A percentile compares a stretch with the other conserved stretches of the same genome.
Evolutionary conservation across 768 basidiomycete genomes (phyloP).

Genomic region (Candolleomyces efflorescens): DNA sequence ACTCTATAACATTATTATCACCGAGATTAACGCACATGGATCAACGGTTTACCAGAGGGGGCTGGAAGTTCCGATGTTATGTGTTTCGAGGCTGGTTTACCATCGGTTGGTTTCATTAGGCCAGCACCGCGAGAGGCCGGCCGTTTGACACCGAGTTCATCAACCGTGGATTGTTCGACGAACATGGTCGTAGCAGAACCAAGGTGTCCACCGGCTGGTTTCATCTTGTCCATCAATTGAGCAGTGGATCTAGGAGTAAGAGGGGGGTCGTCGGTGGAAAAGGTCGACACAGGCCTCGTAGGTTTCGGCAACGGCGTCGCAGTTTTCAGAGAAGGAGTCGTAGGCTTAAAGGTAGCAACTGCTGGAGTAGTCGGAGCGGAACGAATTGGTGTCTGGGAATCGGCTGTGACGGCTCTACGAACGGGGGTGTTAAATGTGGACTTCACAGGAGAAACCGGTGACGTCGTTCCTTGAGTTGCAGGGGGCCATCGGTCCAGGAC

Average conservation of each 20-base stretch:
- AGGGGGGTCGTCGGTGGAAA: constrained; percentile 23
- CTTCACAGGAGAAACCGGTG: constrained; percentile 40
- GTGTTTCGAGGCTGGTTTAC: constrained; percentile 14
- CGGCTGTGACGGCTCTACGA: constrained; percentile 9
- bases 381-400: constrained; percentile 9
- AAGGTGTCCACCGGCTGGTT: constrained; percentile 36
- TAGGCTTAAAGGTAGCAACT: constrained; percentile 13
- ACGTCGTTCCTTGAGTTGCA: constrained; percentile 20
- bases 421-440: constrained; percentile 17
- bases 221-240: constrained; percentile 17
- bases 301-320: no score
- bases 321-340: constrained; percentile 28
- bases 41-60: constrained; percentile 61
- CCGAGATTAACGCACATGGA: constrained; percentile 85
- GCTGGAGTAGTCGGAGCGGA: neutral
- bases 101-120: constrained; percentile 1
- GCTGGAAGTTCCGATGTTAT: constrained; percentile 33
- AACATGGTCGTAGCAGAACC: constrained; percentile 79
- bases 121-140: neutral
- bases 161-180: constrained; percentile 46
- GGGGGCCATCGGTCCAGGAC: constrained; percentile 75
- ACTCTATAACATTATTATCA: constrained; percentile 34
- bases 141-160: constrained; percentile 46
- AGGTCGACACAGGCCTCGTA: constrained; percentile 32
- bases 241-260: constrained; percentile 13